phyloP scores from a whole-genome alignment of 208 protist species.

The Tritrichomonas musculus region DNA sequence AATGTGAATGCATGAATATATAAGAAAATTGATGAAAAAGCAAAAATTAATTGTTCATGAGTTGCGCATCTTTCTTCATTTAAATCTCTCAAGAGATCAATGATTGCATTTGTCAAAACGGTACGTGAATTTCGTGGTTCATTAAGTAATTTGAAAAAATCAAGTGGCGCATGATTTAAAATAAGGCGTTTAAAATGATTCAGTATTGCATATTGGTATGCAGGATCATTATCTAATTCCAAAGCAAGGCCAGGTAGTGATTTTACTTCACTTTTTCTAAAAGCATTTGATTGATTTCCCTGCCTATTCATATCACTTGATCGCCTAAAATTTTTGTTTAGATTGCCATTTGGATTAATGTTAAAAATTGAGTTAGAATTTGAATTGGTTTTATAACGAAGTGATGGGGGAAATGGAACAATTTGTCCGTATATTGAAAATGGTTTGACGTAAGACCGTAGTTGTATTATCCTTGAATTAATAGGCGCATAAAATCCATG shows the following conservation, averaged over 20 bases:
- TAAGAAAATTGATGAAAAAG: not conserved
- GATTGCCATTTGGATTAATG: not conserved
- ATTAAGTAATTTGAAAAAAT: not conserved
- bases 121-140: not conserved
- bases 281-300: too few relatives aligned
- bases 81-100: not conserved
- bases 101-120: not conserved
- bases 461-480: not conserved
- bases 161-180: not conserved
- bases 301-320: too few relatives aligned
- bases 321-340: too few relatives aligned
- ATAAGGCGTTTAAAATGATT: not conserved
- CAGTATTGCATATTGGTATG: not conserved
- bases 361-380: not conserved
- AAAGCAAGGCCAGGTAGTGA: too few relatives aligned
- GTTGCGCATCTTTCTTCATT: not conserved
- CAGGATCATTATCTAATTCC: not conserved
- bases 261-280: too few relatives aligned
- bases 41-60: constrained; percentile 22
- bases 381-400: not conserved
- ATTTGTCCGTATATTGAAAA: not conserved
- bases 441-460: not conserved
- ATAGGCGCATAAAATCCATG: not conserved
- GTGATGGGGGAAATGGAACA: not conserved
- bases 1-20: not conserved